phyloP scores from a whole-genome alignment of 352 stramenopile genomes.

The Pythium volutum region DNA sequence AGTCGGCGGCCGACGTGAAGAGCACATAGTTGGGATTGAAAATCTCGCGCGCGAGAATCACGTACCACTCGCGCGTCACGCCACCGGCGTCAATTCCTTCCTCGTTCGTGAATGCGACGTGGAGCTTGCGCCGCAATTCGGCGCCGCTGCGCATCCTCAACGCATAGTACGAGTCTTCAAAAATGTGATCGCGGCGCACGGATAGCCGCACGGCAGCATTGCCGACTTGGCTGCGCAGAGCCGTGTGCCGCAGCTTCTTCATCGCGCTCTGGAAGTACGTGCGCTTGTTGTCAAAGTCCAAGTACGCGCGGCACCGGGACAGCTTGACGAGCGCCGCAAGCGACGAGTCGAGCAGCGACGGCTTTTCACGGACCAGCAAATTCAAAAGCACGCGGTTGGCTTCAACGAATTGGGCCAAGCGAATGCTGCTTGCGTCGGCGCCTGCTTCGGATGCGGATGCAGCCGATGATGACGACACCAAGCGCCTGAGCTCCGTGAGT shows the following conservation, averaged over 20 bases:
- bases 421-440: conserved; percentile 46
- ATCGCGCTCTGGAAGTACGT: conserved; percentile 97
- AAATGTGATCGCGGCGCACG: conserved; percentile 95
- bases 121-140: conserved; percentile 95
- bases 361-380: conserved; percentile 95
- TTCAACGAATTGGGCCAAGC: conserved; percentile 92
- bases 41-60: conserved; percentile 99
- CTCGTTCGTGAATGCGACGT: conserved; percentile 98
- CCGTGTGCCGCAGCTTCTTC: conserved; percentile 86
- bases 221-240: conserved; percentile 87
- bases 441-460: conserved; percentile 53
- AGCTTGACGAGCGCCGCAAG: conserved; percentile 96
- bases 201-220: conserved; percentile 87
- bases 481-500: conserved; percentile 31
- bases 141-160: conserved; percentile 95
- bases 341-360: conserved; percentile 94
- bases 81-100: conserved; percentile 99
- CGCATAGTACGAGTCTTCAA: conserved; percentile 99
- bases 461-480: conserved; percentile 22
- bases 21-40: conserved; percentile 99
- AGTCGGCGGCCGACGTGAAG: conserved; percentile 98
- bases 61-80: conserved; percentile 98
- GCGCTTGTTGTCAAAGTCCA: conserved; percentile 99
- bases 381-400: conserved; percentile 97
- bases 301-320: conserved; percentile 90